Evolutionary conservation across 2,329 filamentous ascomycete species (phyloP).

Genomic region (Aureobasidium mangrovei): DNA sequence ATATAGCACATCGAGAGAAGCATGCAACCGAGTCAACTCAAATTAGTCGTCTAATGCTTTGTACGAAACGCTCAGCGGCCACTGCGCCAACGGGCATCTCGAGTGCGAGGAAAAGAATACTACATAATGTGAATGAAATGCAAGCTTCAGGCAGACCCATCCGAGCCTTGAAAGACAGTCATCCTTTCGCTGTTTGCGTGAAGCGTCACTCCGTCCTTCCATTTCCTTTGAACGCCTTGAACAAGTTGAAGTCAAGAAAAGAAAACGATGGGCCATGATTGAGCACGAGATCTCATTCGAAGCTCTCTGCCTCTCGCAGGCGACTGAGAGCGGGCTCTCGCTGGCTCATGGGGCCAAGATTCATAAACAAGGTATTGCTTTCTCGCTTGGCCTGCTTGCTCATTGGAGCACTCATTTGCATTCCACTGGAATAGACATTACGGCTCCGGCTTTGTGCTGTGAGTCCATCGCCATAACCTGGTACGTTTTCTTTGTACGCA

Average conservation of each 20-base stretch:
- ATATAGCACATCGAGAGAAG: not conserved
- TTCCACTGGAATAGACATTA: not conserved
- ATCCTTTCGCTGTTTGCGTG: too few species aligned
- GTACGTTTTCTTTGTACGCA: not conserved
- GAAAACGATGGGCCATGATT: too few species aligned
- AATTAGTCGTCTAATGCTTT: not conserved
- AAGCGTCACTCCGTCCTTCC: too few species aligned
- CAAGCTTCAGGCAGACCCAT: too few species aligned
- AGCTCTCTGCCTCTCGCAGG: not conserved
- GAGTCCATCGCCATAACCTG: not conserved
- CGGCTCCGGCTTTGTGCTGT: not conserved
- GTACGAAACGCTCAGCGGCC: not conserved
- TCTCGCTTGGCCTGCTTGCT: slow-evolving; percentile 14
- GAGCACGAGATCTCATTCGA: not conserved
- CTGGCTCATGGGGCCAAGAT: not conserved
- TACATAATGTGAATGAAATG: not conserved
- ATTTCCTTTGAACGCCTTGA: not conserved
- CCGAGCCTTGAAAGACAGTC: too few species aligned
- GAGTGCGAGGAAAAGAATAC: not conserved
- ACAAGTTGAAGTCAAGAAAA: too few species aligned
- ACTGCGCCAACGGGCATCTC: not conserved
- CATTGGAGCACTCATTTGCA: not conserved
- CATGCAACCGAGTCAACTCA: not conserved
- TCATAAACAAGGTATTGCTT: slow-evolving; percentile 11
- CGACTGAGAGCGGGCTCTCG: slow-evolving; percentile 6